Evolutionary conservation across 1,139 yeast genomes (phyloP).

Genomic region (Kluyveromyces marxianus): DNA sequence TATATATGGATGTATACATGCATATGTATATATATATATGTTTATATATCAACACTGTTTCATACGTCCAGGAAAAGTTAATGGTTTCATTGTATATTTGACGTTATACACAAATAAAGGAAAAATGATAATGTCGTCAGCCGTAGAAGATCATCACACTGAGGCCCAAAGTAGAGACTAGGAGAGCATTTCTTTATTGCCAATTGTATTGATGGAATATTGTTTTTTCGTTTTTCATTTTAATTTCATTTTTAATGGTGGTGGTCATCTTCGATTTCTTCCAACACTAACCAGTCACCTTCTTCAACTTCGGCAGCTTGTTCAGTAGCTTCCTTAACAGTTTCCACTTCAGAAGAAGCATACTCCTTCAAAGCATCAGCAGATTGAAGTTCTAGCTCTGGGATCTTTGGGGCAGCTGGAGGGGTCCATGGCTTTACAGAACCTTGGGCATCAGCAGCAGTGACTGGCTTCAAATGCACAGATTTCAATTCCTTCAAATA

Average conservation of each 20-base stretch:
- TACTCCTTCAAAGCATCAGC: slow-evolving; percentile 70
- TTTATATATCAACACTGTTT: too few species aligned
- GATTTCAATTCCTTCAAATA: slow-evolving; percentile 82
- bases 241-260: slow-evolving; percentile 29
- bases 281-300: slow-evolving; percentile 82
- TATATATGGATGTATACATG: too few species aligned
- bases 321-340: slow-evolving; percentile 38
- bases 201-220: neutral
- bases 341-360: slow-evolving; percentile 71
- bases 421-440: slow-evolving; percentile 75
- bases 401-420: slow-evolving; percentile 68
- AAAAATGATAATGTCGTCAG: too few species aligned
- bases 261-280: slow-evolving; percentile 55
- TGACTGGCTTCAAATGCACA: slow-evolving; percentile 74
- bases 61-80: too few species aligned
- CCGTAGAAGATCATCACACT: too few species aligned
- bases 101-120: too few species aligned
- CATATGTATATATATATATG: too few species aligned
- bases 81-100: too few species aligned
- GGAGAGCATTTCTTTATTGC: too few species aligned
- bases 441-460: slow-evolving; percentile 68
- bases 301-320: slow-evolving; percentile 39
- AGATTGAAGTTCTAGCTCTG: slow-evolving; percentile 55
- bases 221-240: neutral
- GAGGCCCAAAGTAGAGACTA: too few species aligned